phyloP scores from a whole-genome alignment of 768 basidiomycete genomes.

The Leccinum pellstonianum region DNA sequence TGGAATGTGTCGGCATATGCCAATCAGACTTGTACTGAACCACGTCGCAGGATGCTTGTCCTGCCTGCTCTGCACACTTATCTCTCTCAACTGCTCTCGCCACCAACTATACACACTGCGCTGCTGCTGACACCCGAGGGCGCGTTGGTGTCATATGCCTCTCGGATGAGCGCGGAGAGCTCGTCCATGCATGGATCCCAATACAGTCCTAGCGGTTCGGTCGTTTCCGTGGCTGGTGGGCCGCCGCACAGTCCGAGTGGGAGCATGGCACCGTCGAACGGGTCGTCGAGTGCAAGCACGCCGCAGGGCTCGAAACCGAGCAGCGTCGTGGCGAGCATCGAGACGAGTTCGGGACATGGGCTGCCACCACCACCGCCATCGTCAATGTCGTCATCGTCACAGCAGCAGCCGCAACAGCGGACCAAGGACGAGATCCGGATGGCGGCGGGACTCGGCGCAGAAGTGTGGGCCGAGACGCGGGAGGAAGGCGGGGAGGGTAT shows the following conservation, averaged over 20 bases:
- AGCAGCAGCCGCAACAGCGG: slow-evolving; percentile 23
- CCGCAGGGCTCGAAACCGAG: slow-evolving; percentile 14
- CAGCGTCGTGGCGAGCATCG: slow-evolving; percentile 11
- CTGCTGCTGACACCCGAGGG: slow-evolving; percentile 72
- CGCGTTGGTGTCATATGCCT: slow-evolving; percentile 66
- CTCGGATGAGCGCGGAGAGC: slow-evolving; percentile 36
- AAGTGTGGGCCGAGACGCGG: slow-evolving; percentile 76
- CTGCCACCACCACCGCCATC: neutral
- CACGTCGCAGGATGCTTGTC: slow-evolving; percentile 53
- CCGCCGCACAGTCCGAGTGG: slow-evolving; percentile 13
- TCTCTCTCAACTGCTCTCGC: slow-evolving; percentile 54
- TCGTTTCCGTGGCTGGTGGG: slow-evolving; percentile 1
- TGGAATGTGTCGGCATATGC: slow-evolving; percentile 2
- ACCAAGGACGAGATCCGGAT: slow-evolving; percentile 75
- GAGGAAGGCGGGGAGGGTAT: slow-evolving; percentile 49
- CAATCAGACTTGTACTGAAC: slow-evolving; percentile 2
- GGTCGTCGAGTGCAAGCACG: slow-evolving; percentile 6
- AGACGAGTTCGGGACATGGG: slow-evolving; percentile 1
- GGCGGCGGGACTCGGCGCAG: slow-evolving; percentile 67
- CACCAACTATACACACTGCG: slow-evolving; percentile 66
- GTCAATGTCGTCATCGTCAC: neutral
- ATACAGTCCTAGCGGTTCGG: slow-evolving; percentile 7
- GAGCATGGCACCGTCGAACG: slow-evolving; percentile 10
- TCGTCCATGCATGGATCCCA: neutral
- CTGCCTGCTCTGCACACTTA: slow-evolving; percentile 65